Evolutionary conservation across 805 yeast genomes (phyloP), one percentile per base, ranked within the genome.

Genomic region (Candida lessepsii): DNA sequence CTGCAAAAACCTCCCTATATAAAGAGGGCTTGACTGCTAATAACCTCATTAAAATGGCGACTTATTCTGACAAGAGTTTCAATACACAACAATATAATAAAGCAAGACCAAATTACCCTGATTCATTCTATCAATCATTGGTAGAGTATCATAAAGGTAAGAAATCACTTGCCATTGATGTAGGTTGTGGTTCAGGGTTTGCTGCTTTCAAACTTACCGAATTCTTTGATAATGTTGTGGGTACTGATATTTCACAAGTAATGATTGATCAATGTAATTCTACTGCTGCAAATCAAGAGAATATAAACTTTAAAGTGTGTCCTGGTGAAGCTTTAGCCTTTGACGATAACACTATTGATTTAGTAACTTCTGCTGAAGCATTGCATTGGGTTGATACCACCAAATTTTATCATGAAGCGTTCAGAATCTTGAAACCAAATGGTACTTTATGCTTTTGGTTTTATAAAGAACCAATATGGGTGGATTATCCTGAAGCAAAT

Each of bases 391-490:
- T 86, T 42, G 71, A 82, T 41, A 81, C 76, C 43, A 63, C 65
- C 0, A 48, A 49, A 20, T 82, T 81, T 55, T 80, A 78, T 54
- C 51, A 58, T 4, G 78, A 76, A 44, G 68, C 76, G 2, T 60
- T 65, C 15, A 52, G 76, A 4, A 63, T 78, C 10, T 65, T 87
- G 44, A 74, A 73, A 37, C 71, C 76, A 1, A 67, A 70, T 15
- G 95, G 93, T 1, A 81, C 89, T 0, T 54, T 89, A 35, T 83
- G 88, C 0, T 76, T 77, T 49, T 88, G 91, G 84, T 84, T 86
- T 3, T 89, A 89, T 54, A 79, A 75, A 28, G 95, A 88, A 50
- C 86, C 89, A 0, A 65, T 76, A 0, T 77, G 81, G 61, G 70
- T 41, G 9, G 57, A 55, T 26, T 59, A 51, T 39, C 39, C 49